Evolutionary conservation across 495 filamentous ascomycete species (phyloP), one percentile per base, ranked within the genome.

Genomic region (Talaromyces nanjingensis): DNA sequence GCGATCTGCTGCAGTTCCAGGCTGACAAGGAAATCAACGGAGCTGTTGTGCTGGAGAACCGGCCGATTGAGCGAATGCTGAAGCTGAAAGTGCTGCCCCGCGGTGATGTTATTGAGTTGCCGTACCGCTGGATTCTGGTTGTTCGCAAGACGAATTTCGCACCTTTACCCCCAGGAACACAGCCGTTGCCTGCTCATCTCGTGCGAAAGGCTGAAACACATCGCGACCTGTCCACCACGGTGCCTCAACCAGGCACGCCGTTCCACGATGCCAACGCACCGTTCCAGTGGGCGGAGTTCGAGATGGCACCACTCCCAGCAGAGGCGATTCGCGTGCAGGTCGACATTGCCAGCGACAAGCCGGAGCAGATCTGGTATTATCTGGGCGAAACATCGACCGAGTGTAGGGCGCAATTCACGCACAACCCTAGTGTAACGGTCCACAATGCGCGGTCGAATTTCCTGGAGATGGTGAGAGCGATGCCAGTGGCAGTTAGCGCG

Each of bases 1-100:
- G 89, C 59, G 89, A 96, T 67, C 82, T 92, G 61, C 88, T 94
- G 60, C 94, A 99, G 73, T 84, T 93, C 71, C 94, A 98, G 74
- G 92, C 87, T 63, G 84, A 89, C 72, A 87, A 86, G 64, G 93
- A 97, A 39, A 93, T 97, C 60, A 96, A 93, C 76, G 96, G 90
- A 14, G 96, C 92, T 52, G 83, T 91, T 65, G 88, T 99, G 58
- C 78, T 94, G 31, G 89, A 97, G 73, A 97, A 98, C 65, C 82
- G 91, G 56, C 74, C 67, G 2, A 68, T 64, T n/a, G 83, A 85
- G 63, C 85, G 85, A 66, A 88, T 80, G 55, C 73, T 97, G 24
- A 76, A 97, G 27, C 73, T 98, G 27, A 91, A 97, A 63, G 81
- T 97, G 57, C 79, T 98, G 62, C 94, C 96, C 8, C 86, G 89